phyloP scores from a whole-genome alignment of 257 asterid species.

The Plantago elongata region DNA sequence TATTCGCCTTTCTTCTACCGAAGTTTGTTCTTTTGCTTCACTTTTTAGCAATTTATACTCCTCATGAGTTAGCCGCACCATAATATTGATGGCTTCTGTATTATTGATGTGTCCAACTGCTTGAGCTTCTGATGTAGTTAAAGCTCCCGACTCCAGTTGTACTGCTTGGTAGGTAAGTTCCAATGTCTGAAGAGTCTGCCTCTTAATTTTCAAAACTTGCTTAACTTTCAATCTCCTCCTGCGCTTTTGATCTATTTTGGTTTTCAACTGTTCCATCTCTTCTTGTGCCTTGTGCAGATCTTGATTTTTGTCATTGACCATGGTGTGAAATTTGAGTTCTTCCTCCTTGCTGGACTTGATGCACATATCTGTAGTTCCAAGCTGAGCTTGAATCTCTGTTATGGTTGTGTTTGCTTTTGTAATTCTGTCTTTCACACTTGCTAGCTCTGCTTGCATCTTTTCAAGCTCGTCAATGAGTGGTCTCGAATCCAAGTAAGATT shows the following conservation, averaged over 20 bases:
- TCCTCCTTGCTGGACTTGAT: slow-evolving; percentile 39
- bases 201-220: slow-evolving; percentile 32
- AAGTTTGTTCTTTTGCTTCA: slow-evolving; percentile 35
- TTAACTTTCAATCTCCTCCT: slow-evolving; percentile 33
- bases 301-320: slow-evolving; percentile 31
- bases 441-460: slow-evolving; percentile 43
- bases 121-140: slow-evolving; percentile 38
- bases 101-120: slow-evolving; percentile 34
- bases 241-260: slow-evolving; percentile 38
- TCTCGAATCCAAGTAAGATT: slow-evolving; percentile 63
- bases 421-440: slow-evolving; percentile 22
- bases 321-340: slow-evolving; percentile 26
- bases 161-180: slow-evolving; percentile 46
- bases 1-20: slow-evolving; percentile 37
- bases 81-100: slow-evolving; percentile 15
- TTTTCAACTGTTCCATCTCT: slow-evolving; percentile 40
- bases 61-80: slow-evolving; percentile 33
- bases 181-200: slow-evolving; percentile 47
- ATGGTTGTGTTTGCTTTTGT: slow-evolving; percentile 17
- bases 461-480: slow-evolving; percentile 62
- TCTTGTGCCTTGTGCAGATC: slow-evolving; percentile 33
- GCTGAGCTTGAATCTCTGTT: slow-evolving; percentile 38
- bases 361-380: slow-evolving; percentile 25
- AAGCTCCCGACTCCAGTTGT: slow-evolving; percentile 42
- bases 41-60: slow-evolving; percentile 34